Evolutionary conservation across 169 alveolate species (phyloP).

Genomic region (Eimeria praecox): DNA sequence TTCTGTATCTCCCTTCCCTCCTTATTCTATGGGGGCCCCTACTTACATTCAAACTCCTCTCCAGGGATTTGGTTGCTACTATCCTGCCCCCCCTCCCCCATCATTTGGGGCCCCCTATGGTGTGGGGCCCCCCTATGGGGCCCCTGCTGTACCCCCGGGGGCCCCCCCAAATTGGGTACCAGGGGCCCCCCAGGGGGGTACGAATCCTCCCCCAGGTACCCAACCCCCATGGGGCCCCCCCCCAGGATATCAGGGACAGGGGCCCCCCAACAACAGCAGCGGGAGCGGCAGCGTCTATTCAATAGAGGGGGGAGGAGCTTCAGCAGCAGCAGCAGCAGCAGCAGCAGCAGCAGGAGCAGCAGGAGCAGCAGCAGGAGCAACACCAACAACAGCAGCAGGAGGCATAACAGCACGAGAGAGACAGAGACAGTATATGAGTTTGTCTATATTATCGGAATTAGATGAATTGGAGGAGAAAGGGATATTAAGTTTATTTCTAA

Average conservation of each 20-base stretch:
- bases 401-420: neutral
- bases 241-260: neutral
- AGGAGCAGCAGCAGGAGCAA: too few relatives aligned
- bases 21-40: slow-evolving; percentile 27
- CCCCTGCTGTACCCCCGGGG: neutral
- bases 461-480: neutral
- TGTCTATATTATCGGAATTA: neutral
- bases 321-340: too few relatives aligned
- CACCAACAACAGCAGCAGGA: too few relatives aligned
- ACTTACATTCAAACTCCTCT: neutral
- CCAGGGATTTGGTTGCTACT: too few relatives aligned
- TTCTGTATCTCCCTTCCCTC: slow-evolving; percentile 2
- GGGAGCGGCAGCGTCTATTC: neutral
- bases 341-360: too few relatives aligned
- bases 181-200: too few relatives aligned
- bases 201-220: too few relatives aligned
- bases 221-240: too few relatives aligned
- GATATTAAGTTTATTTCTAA: neutral
- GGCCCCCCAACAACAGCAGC: slow-evolving; percentile 20
- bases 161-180: neutral
- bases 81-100: too few relatives aligned
- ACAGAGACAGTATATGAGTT: neutral
- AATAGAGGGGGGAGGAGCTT: neutral
- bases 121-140: too few relatives aligned
- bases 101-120: too few relatives aligned